These are phyloP conservation scores for Pestalotiopsis sp. DNA, from an alignment of 2,329 filamentous ascomycete species.

Conservation along the genomic window DNA sequence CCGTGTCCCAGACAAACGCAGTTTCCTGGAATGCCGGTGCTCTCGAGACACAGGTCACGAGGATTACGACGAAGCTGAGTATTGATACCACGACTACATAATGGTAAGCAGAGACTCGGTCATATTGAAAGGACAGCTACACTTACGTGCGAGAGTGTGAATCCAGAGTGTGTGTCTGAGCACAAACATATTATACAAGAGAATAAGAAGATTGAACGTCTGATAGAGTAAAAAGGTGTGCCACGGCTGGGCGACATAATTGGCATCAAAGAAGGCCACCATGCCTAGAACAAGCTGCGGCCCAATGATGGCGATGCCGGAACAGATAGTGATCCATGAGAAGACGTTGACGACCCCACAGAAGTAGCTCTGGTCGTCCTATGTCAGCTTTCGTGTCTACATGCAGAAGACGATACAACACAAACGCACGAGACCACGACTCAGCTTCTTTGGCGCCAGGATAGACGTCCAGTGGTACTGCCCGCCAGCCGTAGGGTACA, in stretches of 20 bases:
- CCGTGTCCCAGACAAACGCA: neutral
- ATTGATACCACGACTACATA: neutral
- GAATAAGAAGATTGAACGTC: neutral
- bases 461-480: conserved; percentile 1
- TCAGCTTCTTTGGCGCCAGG: neutral
- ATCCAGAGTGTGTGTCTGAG: neutral
- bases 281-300: neutral
- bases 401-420: neutral
- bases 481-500: neutral
- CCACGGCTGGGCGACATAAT: neutral
- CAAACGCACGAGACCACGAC: neutral
- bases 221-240: neutral
- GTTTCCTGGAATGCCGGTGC: neutral
- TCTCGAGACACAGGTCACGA: neutral
- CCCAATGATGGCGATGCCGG: neutral
- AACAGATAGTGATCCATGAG: neutral
- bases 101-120: neutral
- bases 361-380: neutral
- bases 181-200: neutral
- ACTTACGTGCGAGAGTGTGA: neutral
- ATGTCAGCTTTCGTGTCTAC: neutral
- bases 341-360: neutral
- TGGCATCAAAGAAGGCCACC: neutral
- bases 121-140: too few relatives aligned
- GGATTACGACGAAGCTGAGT: neutral